Conservation (phyloP, 106 monocot species). For the Acorus calamus region DNA sequence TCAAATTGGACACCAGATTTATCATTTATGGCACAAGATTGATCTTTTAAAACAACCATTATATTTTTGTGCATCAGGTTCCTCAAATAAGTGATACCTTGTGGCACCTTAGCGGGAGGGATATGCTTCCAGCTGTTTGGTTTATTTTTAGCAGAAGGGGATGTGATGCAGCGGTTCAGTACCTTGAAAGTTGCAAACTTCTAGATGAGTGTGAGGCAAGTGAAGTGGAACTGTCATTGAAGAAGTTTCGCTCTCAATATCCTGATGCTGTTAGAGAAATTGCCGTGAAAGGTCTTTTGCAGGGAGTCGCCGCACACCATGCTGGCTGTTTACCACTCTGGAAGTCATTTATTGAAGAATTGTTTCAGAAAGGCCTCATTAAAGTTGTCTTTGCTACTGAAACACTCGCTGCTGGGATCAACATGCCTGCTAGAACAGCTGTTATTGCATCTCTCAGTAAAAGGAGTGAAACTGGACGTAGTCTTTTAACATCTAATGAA, state of each 20-base stretch:
- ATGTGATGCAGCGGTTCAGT: conserved; percentile 96
- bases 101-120: conserved; percentile 45
- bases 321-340: conserved; percentile 95
- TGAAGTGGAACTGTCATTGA: conserved; percentile 74
- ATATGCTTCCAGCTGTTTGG: conserved; percentile 96
- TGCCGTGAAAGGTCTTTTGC: conserved; percentile 64
- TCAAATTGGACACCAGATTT: too few species aligned
- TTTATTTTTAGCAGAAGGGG: conserved; percentile 97
- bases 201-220: conserved; percentile 72
- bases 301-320: conserved; percentile 88
- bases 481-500: conserved; percentile 73
- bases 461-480: conserved; percentile 60
- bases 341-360: conserved; percentile 93
- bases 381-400: conserved; percentile 96
- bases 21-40: too few species aligned
- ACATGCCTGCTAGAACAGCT: conserved; percentile 96
- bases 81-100: conserved; percentile 86
- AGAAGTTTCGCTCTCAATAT: conserved; percentile 55
- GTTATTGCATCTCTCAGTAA: conserved; percentile 84
- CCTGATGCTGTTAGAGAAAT: conserved; percentile 93
- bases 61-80: conserved; percentile 35
- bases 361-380: conserved; percentile 79
- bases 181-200: conserved; percentile 74
- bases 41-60: too few species aligned
- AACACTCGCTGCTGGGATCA: conserved; percentile 97